Evolutionary conservation across 768 basidiomycete species (phyloP).

Genomic region (Collybia sordida): DNA sequence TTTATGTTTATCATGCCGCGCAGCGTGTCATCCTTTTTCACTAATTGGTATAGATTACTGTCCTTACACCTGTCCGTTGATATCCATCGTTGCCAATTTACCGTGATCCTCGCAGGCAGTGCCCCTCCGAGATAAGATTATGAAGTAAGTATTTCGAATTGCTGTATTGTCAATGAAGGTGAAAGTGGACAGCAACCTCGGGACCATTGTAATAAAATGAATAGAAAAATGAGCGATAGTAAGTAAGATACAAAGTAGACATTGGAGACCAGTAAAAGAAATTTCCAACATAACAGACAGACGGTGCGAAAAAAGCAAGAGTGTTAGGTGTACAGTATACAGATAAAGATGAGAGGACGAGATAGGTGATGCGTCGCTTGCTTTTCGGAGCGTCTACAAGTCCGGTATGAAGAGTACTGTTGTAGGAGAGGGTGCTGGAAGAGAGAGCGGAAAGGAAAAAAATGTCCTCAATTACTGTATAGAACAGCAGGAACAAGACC

Average conservation of each 20-base stretch:
- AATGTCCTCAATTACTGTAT: slow-evolving; percentile 44
- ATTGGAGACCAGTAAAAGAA: slow-evolving; percentile 9
- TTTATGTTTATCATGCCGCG: too few relatives aligned
- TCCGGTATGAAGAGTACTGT: slow-evolving; percentile 9
- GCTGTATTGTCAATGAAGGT: too few relatives aligned
- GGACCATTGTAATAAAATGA: background rate
- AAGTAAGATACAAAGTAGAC: slow-evolving; percentile 16
- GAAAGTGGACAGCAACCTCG: too few relatives aligned
- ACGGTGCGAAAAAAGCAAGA: background rate
- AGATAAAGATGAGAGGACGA: slow-evolving; percentile 9
- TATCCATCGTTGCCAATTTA: too few relatives aligned
- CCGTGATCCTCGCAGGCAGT: too few relatives aligned
- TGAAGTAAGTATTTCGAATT: too few relatives aligned
- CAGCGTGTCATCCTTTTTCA: too few relatives aligned
- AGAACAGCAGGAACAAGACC: slow-evolving; percentile 53
- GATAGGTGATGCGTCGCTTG: slow-evolving; percentile 7
- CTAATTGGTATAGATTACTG: too few relatives aligned
- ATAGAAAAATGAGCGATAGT: background rate
- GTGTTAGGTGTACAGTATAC: slow-evolving; percentile 6
- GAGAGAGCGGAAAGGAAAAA: background rate
- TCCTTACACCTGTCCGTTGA: too few relatives aligned
- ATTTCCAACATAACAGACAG: slow-evolving; percentile 9
- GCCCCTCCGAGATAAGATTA: too few relatives aligned
- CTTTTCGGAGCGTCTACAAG: slow-evolving; percentile 20
- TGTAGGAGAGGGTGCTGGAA: background rate